These are phyloP conservation scores for Zopfia rhizophila DNA, from an alignment of 2,329 filamentous ascomycete genomes.

Conservation along the genomic window DNA sequence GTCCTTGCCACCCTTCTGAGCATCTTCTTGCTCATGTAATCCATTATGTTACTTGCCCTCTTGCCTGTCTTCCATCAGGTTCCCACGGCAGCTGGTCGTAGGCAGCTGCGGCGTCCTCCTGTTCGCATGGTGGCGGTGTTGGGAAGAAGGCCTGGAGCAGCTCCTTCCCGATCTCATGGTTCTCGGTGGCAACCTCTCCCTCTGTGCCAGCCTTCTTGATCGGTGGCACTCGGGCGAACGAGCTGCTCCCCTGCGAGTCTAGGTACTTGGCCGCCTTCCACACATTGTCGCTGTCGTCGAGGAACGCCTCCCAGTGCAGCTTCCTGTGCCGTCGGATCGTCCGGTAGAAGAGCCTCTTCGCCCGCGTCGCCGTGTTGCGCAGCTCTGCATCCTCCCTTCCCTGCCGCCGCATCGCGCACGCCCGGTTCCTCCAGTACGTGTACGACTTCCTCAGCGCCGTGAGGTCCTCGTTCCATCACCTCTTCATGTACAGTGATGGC, in stretches of 20 bases:
- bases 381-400: conserved; percentile 19
- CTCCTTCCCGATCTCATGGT: conserved; percentile 1
- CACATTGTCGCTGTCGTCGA: conserved; percentile 22
- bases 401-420: conserved; percentile 15
- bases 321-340: conserved; percentile 24
- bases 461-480: conserved; percentile 19
- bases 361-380: conserved; percentile 13
- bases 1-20: no score
- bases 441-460: no score
- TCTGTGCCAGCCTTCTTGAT: no score
- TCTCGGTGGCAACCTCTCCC: conserved; percentile 1
- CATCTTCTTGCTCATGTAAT: no score
- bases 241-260: conserved; percentile 1
- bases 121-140: conserved; percentile 16
- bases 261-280: conserved; percentile 22
- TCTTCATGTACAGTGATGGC: conserved; percentile 19
- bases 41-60: no score
- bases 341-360: conserved; percentile 24
- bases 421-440: conserved; percentile 28
- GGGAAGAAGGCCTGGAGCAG: conserved; percentile 4
- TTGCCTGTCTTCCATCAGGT: no score
- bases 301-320: conserved; percentile 21
- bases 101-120: conserved; percentile 14
- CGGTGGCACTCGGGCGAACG: conserved; percentile 1
- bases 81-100: conserved; percentile 25